These are phyloP conservation scores for Lagenaria siceraria DNA, from an alignment of 306 rosid species.

Conservation along the genomic window DNA sequence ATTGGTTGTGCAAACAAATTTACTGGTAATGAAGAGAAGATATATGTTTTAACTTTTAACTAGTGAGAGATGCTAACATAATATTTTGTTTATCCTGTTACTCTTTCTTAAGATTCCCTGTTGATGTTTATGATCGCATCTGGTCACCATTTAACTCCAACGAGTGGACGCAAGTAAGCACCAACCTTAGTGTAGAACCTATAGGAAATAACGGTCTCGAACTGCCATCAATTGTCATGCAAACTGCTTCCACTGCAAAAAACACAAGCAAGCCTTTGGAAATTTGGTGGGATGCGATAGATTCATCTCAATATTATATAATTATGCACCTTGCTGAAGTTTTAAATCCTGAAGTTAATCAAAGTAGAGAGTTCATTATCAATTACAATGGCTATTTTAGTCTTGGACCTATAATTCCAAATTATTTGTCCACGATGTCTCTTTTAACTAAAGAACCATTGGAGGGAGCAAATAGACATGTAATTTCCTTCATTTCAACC, in stretches of 20 bases:
- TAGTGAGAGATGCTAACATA: background rate
- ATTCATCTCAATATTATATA: background rate
- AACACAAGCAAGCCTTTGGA: background rate
- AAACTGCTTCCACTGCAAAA: slow-evolving; percentile 11
- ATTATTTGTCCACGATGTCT: slow-evolving; percentile 13
- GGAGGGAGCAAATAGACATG: background rate
- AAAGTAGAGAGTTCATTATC: slow-evolving; percentile 19
- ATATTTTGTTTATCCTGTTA: background rate
- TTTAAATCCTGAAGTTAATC: slow-evolving; percentile 4
- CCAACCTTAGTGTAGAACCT: background rate
- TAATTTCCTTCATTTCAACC: background rate
- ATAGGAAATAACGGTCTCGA: background rate
- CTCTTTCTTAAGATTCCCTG: slow-evolving; percentile 13
- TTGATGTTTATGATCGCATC: slow-evolving; percentile 21
- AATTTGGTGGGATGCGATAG: background rate
- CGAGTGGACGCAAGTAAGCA: background rate
- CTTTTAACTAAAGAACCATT: background rate
- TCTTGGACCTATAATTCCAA: slow-evolving; percentile 1
- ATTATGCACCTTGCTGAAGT: slow-evolving; percentile 35
- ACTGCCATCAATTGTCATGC: slow-evolving; percentile 10
- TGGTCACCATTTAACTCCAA: background rate
- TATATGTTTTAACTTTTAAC: background rate
- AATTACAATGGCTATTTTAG: background rate
- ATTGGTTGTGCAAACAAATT: background rate
- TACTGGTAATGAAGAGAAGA: background rate